These are phyloP conservation scores for Fraxinus cuspidata DNA, from an alignment of 257 asterid genomes.

Conservation along the genomic window DNA sequence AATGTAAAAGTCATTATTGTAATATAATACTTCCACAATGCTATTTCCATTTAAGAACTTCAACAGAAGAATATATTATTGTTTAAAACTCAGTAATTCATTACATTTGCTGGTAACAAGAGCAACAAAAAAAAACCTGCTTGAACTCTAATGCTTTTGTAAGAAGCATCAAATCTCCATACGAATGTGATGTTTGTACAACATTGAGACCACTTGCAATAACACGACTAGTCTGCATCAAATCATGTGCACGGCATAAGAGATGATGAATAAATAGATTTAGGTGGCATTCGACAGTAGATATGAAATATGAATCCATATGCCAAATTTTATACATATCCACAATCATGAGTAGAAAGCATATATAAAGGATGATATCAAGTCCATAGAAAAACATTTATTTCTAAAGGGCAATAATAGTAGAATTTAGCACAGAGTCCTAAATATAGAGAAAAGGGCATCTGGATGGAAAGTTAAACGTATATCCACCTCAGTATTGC, in stretches of 20 bases:
- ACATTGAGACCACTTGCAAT: conserved; percentile 86
- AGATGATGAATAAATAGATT: background rate
- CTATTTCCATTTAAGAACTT: background rate
- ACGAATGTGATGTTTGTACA: conserved; percentile 75
- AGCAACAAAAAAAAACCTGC: conserved; percentile 52
- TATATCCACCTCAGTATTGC: background rate
- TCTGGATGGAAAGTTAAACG: background rate
- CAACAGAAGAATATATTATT: background rate
- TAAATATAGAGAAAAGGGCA: background rate
- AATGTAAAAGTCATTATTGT: conserved; percentile 2
- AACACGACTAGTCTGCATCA: conserved; percentile 70
- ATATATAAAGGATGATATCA: background rate
- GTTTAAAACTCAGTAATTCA: conserved; percentile 3
- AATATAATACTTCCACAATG: background rate
- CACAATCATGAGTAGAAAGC: background rate
- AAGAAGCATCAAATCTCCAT: conserved; percentile 81
- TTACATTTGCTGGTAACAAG: conserved; percentile 7
- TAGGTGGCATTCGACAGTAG: background rate
- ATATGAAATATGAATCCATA: background rate
- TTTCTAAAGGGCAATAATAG: background rate
- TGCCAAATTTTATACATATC: background rate
- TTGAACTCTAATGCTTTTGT: conserved; percentile 71
- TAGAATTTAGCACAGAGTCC: background rate
- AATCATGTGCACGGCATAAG: conserved; percentile 23
- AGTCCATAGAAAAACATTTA: background rate